Percentiles rank a stretch among this genome's conserved stretches.
phyloP scores from a whole-genome alignment of 2,329 filamentous ascomycete species.

The Penicillium aurantiogriseum region DNA sequence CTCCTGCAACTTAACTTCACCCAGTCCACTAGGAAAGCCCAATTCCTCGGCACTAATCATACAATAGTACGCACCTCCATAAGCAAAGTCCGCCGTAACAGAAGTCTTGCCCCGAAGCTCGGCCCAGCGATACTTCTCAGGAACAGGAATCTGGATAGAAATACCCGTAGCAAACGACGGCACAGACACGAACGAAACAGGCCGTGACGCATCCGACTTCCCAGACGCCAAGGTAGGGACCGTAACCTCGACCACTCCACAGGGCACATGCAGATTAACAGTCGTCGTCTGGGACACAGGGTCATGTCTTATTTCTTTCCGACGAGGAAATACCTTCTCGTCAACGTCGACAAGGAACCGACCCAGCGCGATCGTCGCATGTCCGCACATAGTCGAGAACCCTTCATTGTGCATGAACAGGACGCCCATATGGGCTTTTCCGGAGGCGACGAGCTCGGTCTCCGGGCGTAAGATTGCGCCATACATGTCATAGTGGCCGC shows the following conservation, averaged over 20 bases:
- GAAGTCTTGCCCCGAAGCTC: constrained; percentile 30
- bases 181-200: constrained; percentile 45
- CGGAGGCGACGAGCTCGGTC: constrained; percentile 42
- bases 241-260: constrained; percentile 43
- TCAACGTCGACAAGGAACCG: constrained; percentile 45
- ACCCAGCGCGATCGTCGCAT: constrained; percentile 53
- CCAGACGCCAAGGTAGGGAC: constrained; percentile 39
- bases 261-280: constrained; percentile 47
- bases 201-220: constrained; percentile 39
- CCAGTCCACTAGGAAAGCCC: constrained; percentile 37
- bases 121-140: constrained; percentile 37
- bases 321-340: constrained; percentile 42
- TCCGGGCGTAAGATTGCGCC: constrained; percentile 47
- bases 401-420: constrained; percentile 51
- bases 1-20: constrained; percentile 28
- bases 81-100: constrained; percentile 40
- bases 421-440: constrained; percentile 49
- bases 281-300: constrained; percentile 20
- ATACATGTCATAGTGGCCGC: constrained; percentile 54
- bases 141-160: constrained; percentile 32
- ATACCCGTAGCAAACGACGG: constrained; percentile 43
- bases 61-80: constrained; percentile 49
- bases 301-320: constrained; percentile 34
- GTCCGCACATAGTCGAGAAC: constrained; percentile 53
- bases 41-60: constrained; percentile 39